Percentiles rank a stretch among this genome's conserved stretches.
These are phyloP conservation scores for Fragaria iinumae DNA, from an alignment of 306 rosid genomes.

Conservation along the genomic window DNA sequence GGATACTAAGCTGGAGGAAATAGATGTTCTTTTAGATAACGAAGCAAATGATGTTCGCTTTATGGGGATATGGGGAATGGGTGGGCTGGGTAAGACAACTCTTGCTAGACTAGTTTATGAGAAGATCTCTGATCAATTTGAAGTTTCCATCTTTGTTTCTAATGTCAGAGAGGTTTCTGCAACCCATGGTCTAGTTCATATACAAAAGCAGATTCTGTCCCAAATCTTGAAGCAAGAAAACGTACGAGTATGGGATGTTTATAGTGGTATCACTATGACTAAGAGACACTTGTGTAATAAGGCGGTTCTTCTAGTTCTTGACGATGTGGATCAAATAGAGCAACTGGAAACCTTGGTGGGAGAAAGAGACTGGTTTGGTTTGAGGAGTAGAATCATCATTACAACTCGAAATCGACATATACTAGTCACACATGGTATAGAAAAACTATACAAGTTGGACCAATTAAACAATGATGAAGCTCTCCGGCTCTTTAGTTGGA, in stretches of 20 bases:
- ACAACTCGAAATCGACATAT: neutral
- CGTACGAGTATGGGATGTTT: neutral
- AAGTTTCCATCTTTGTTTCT: neutral
- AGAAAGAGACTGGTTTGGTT: neutral
- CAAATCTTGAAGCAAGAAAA: neutral
- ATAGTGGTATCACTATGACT: neutral
- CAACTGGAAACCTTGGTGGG: neutral
- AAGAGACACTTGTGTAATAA: neutral
- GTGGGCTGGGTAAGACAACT: too few relatives aligned
- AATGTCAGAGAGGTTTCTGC: neutral
- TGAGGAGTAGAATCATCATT: neutral
- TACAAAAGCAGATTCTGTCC: neutral
- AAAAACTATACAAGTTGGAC: neutral
- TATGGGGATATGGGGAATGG: too few relatives aligned
- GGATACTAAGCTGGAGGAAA: neutral
- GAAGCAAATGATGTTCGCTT: too few relatives aligned
- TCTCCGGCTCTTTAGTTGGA: conserved; percentile 12
- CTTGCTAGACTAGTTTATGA: too few relatives aligned
- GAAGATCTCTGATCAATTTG: too few relatives aligned
- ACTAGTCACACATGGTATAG: neutral
- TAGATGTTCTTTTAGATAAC: too few relatives aligned
- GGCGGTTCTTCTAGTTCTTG: conserved; percentile 2
- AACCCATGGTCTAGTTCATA: neutral
- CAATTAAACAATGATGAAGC: neutral
- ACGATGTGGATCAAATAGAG: conserved; percentile 1